phyloP scores from a whole-genome alignment of 164 flowering plant genomes.

The Umbellularia californica region DNA sequence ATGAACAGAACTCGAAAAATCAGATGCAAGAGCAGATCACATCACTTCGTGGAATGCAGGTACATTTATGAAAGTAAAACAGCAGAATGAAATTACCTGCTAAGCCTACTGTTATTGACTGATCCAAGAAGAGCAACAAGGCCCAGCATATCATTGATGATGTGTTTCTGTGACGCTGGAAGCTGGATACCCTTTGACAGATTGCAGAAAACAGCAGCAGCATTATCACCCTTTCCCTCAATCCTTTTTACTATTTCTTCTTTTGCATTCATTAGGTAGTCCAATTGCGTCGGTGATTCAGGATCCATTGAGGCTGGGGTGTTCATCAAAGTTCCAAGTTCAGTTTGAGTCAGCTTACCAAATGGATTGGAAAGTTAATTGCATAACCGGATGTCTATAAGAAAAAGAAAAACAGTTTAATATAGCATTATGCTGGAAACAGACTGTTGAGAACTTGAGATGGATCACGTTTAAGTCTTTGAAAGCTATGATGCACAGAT shows the following conservation, averaged over 20 bases:
- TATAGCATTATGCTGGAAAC: no score
- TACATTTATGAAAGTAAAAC: not conserved
- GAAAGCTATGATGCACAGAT: no score
- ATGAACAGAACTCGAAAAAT: not conserved
- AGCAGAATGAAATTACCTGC: constrained; percentile 17
- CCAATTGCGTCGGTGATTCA: constrained; percentile 4
- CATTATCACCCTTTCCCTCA: constrained; percentile 29
- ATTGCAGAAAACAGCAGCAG: constrained; percentile 43
- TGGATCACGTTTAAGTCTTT: no score
- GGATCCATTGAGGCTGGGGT: constrained; percentile 27
- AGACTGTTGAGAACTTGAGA: no score
- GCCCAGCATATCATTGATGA: constrained; percentile 42
- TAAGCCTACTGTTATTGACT: constrained; percentile 17
- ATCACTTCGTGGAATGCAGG: not conserved
- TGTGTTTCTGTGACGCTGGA: constrained; percentile 10
- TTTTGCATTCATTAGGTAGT: constrained; percentile 18
- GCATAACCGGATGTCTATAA: no score
- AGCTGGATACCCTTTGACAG: constrained; percentile 8
- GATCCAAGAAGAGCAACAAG: constrained; percentile 72
- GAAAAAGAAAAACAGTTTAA: no score
- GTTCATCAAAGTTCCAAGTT: not conserved
- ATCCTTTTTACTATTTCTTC: constrained; percentile 34
- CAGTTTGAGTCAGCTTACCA: not conserved
- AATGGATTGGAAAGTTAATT: not conserved
- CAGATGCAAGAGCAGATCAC: not conserved